These are phyloP conservation scores for Eutrema yunnanense DNA, from an alignment of 345 rosid genomes.

Conservation along the genomic window DNA sequence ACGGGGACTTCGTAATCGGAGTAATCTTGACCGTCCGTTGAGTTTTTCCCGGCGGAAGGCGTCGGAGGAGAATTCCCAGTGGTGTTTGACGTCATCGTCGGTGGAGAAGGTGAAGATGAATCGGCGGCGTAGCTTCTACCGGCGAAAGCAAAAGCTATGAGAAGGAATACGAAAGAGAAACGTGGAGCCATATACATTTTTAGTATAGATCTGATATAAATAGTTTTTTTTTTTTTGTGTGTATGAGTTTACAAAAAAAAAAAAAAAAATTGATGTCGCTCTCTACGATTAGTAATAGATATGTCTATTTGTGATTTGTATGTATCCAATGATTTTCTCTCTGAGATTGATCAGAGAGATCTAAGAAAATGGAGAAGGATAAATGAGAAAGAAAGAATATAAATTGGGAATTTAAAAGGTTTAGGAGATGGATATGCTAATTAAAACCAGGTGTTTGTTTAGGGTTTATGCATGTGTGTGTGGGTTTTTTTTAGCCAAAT, in stretches of 20 bases:
- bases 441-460: not conserved
- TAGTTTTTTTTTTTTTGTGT: not conserved
- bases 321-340: not conserved
- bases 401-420: constrained; percentile 6
- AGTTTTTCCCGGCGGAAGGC: not conserved
- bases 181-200: not conserved
- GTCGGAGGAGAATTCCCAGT: not conserved
- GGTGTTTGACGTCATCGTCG: not conserved
- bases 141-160: constrained; percentile 6
- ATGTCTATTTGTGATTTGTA: not conserved
- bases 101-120: constrained; percentile 16
- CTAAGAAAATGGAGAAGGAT: not conserved
- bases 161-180: not conserved
- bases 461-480: not conserved
- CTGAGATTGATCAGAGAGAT: not conserved
- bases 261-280: not conserved
- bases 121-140: constrained; percentile 1
- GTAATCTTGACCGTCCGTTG: constrained; percentile 10
- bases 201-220: not conserved
- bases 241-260: not conserved
- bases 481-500: not conserved
- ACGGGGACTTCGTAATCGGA: constrained; percentile 25
- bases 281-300: not conserved
- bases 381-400: not conserved
- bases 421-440: not conserved